phyloP scores from a whole-genome alignment of 2,329 filamentous ascomycete genomes.

The Colletotrichum orchidophilum region DNA sequence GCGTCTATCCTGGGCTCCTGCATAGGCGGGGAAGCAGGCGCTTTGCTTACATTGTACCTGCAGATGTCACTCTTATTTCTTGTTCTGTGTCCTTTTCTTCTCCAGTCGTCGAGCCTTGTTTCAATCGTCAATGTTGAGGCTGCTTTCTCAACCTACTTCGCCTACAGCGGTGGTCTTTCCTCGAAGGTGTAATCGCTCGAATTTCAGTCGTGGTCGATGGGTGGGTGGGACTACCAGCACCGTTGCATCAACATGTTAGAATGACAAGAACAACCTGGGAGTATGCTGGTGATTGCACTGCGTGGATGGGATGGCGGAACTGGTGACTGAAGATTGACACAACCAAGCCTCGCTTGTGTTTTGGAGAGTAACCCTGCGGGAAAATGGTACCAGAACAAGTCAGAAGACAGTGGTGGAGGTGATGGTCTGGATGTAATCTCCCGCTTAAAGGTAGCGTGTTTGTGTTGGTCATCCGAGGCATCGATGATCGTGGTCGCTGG shows the following conservation, averaged over 20 bases:
- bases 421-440: neutral
- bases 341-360: neutral
- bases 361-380: neutral
- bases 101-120: neutral
- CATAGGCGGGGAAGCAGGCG: constrained; percentile 18
- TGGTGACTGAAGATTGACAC: neutral
- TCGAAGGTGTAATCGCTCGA: neutral
- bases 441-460: neutral
- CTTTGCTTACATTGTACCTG: constrained; percentile 17
- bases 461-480: neutral
- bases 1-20: constrained; percentile 1
- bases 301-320: no score
- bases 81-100: neutral
- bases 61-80: constrained; percentile 11
- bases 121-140: neutral
- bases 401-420: neutral
- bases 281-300: neutral
- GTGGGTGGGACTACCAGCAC: no score
- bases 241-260: neutral
- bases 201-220: neutral
- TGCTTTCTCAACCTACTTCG: neutral
- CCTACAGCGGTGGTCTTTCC: neutral
- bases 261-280: neutral
- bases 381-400: neutral
- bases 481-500: constrained; percentile 3